Conservation (phyloP, 2,329 filamentous ascomycete genomes). For the Mariannaea elegans region DNA sequence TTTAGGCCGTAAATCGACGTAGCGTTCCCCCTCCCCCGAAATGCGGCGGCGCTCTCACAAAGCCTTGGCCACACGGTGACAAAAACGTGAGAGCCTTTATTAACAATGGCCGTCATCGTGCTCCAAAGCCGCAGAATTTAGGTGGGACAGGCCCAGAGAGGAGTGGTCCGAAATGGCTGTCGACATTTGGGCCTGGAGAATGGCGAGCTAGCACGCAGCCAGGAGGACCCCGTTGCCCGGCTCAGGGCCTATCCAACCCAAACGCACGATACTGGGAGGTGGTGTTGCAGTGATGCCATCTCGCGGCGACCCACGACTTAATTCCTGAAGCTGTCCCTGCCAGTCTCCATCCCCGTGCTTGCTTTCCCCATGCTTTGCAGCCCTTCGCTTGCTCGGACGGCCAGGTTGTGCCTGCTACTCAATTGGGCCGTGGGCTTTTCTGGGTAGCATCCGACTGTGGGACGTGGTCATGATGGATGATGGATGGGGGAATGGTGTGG, state of each 20-base stretch:
- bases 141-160: conserved; percentile 35
- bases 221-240: conserved; percentile 3
- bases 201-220: conserved; percentile 6
- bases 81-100: conserved; percentile 33
- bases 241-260: conserved; percentile 18
- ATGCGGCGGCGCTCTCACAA: conserved; percentile 33
- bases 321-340: conserved; percentile 20
- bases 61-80: conserved; percentile 31
- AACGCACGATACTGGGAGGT: conserved; percentile 31
- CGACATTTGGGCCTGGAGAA: not conserved
- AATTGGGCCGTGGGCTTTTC: conserved; percentile 27
- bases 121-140: conserved; percentile 33
- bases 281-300: conserved; percentile 42
- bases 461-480: conserved; percentile 21
- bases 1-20: conserved; percentile 34
- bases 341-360: conserved; percentile 12
- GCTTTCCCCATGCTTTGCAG: conserved; percentile 28
- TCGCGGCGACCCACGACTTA: conserved; percentile 27
- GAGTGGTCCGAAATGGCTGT: conserved; percentile 13
- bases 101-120: conserved; percentile 36
- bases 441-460: conserved; percentile 34
- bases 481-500: conserved; percentile 16
- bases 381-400: conserved; percentile 29
- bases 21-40: conserved; percentile 34
- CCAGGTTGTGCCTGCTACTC: conserved; percentile 25